Evolutionary conservation across 257 asterid genomes (phyloP).

Genomic region (Petunia axillaris): DNA sequence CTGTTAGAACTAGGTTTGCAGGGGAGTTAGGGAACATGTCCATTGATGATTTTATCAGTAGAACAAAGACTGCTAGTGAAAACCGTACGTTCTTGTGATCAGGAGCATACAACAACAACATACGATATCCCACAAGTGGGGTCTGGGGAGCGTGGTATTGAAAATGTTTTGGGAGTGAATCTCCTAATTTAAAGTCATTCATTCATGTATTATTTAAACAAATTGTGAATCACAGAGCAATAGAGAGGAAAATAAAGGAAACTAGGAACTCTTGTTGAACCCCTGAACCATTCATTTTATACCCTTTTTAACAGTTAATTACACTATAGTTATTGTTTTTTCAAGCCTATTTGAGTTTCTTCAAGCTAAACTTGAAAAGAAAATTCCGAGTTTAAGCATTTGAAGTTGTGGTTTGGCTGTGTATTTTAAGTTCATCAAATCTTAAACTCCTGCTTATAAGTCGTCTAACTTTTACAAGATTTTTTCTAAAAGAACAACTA

Average conservation of each 20-base stretch:
- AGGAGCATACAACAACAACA: too few species aligned
- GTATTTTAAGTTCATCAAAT: too few species aligned
- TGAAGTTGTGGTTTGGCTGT: too few species aligned
- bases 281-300: constrained; percentile 18
- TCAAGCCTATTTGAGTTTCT: too few species aligned
- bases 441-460: too few species aligned
- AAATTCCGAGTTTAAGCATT: too few species aligned
- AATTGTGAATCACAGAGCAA: constrained; percentile 17
- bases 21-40: constrained; percentile 88
- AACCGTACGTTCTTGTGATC: constrained; percentile 52
- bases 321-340: too few species aligned
- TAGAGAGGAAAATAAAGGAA: constrained; percentile 14
- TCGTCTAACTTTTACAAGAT: neutral
- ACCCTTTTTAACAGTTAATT: too few species aligned
- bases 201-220: constrained; percentile 5
- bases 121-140: too few species aligned
- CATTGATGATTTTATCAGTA: constrained; percentile 64
- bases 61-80: constrained; percentile 60
- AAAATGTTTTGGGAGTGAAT: neutral
- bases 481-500: neutral
- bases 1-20: constrained; percentile 77
- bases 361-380: too few species aligned
- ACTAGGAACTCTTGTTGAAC: neutral
- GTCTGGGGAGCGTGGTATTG: neutral
- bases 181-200: neutral